A percentile compares a stretch with the other conserved stretches of the same genome.
Evolutionary conservation across 1,284 basidiomycete genomes (phyloP).

Genomic region (Limonomyces culmigenus): DNA sequence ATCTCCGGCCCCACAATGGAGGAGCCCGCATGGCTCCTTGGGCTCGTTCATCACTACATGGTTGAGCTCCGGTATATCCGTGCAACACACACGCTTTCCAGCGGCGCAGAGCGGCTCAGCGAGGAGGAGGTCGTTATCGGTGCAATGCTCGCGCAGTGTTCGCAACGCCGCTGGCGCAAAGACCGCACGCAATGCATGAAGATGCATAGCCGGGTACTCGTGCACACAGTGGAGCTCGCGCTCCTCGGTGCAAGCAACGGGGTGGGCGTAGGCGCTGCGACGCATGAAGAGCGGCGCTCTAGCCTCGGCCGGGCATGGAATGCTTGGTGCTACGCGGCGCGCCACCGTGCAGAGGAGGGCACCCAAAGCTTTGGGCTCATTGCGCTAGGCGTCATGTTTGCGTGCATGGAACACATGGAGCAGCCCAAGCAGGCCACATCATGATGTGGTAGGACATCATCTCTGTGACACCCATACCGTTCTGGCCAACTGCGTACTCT

Average conservation of each 20-base stretch:
- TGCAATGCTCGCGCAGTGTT: slow-evolving; percentile 39
- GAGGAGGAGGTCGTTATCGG: slow-evolving; percentile 64
- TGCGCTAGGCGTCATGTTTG: slow-evolving; percentile 38
- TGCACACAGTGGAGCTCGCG: slow-evolving; percentile 8
- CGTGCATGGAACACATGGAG: slow-evolving; percentile 35
- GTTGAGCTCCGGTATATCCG: slow-evolving; percentile 55
- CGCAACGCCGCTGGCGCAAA: slow-evolving; percentile 28
- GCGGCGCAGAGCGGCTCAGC: slow-evolving; percentile 32
- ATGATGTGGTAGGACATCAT: too few relatives aligned
- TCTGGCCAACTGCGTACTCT: too few relatives aligned
- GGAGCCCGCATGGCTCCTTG: slow-evolving; percentile 4
- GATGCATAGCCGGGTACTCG: slow-evolving; percentile 28
- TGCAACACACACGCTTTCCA: slow-evolving; percentile 47
- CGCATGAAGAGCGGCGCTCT: slow-evolving; percentile 15
- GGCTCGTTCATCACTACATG: slow-evolving; percentile 32
- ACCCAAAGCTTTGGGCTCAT: slow-evolving; percentile 53
- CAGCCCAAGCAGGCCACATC: too few relatives aligned
- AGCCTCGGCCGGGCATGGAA: slow-evolving; percentile 40
- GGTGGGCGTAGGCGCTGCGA: slow-evolving; percentile 10
- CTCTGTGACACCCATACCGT: too few relatives aligned
- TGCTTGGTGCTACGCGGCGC: slow-evolving; percentile 39
- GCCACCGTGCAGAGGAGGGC: slow-evolving; percentile 30
- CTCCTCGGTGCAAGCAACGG: too few relatives aligned
- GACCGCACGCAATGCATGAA: slow-evolving; percentile 48
- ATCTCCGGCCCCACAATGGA: too few relatives aligned